A percentile compares a stretch with the other conserved stretches of the same genome.
phyloP scores from a whole-genome alignment of 2,329 filamentous ascomycete genomes.

The Huntiella abstrusa region DNA sequence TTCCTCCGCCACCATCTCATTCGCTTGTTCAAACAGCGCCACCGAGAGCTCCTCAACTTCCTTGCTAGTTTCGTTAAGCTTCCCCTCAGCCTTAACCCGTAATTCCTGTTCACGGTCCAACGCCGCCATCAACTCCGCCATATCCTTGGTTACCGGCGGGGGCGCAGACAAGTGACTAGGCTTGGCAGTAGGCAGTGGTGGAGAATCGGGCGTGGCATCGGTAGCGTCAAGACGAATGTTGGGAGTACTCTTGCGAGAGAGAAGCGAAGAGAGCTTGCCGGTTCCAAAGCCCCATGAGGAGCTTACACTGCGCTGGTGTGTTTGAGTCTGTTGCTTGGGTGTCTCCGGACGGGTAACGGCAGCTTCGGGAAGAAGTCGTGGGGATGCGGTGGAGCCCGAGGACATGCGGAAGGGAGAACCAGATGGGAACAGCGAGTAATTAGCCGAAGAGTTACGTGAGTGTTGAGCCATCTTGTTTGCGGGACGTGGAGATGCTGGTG shows the following conservation, averaged over 20 bases:
- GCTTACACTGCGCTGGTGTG: constrained; percentile 14
- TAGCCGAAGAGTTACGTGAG: constrained; percentile 14
- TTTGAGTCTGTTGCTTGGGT: background rate
- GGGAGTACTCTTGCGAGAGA: constrained; percentile 29
- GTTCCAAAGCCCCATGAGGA: constrained; percentile 28
- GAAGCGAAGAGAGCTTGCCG: constrained; percentile 24
- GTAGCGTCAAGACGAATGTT: constrained; percentile 17
- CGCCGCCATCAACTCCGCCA: constrained; percentile 35
- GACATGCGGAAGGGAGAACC: constrained; percentile 3
- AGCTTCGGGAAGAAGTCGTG: constrained; percentile 16
- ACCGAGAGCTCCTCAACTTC: constrained; percentile 67
- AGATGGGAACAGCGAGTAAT: constrained; percentile 13
- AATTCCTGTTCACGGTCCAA: constrained; percentile 48
- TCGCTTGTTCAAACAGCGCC: constrained; percentile 62
- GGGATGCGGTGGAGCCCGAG: background rate
- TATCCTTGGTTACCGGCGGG: constrained; percentile 13
- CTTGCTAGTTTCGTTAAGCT: constrained; percentile 43
- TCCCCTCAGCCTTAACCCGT: constrained; percentile 49
- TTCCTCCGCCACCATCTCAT: constrained; percentile 72
- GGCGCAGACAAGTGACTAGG: constrained; percentile 19
- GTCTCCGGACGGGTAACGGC: constrained; percentile 15
- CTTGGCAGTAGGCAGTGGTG: constrained; percentile 7
- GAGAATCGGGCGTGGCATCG: constrained; percentile 14
- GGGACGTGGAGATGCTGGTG: constrained; percentile 58
- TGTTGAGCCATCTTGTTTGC: constrained; percentile 15